phyloP scores from a whole-genome alignment of 495 filamentous ascomycete genomes.

The Glutinoglossum americanum region DNA sequence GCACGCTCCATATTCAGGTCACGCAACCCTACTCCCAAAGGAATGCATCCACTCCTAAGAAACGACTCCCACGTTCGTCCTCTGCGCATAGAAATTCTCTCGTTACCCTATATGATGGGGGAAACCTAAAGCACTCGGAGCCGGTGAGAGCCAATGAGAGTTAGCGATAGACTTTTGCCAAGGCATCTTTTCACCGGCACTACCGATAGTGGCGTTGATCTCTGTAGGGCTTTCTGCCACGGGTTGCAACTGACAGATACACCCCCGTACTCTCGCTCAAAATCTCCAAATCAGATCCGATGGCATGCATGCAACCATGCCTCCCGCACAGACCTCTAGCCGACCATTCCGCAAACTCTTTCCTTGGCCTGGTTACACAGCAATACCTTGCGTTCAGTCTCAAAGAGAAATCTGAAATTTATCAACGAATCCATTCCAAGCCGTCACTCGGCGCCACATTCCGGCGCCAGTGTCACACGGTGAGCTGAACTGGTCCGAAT shows the following conservation, averaged over 20 bases:
- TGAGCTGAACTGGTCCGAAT: background rate
- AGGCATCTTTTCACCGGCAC: background rate
- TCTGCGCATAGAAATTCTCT: background rate
- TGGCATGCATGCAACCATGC: background rate
- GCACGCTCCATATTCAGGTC: background rate
- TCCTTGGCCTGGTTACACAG: background rate
- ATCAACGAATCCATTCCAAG: background rate
- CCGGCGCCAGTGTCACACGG: background rate
- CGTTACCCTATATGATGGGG: background rate
- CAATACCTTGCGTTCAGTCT: background rate
- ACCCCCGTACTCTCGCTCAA: background rate
- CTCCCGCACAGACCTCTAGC: background rate
- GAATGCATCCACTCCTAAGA: background rate
- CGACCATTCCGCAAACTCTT: background rate
- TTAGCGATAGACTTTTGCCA: background rate
- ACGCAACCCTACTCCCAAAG: background rate
- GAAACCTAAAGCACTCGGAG: background rate
- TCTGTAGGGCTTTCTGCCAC: background rate
- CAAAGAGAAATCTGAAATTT: background rate
- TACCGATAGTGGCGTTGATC: background rate
- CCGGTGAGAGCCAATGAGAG: no score
- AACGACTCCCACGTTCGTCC: background rate
- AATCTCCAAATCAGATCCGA: background rate
- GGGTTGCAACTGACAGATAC: background rate
- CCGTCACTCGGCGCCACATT: background rate